Percentiles rank a stretch among this genome's conserved stretches.
Evolutionary conservation across 179 eudicot species (phyloP).

Genomic region (Beta corolliflora): DNA sequence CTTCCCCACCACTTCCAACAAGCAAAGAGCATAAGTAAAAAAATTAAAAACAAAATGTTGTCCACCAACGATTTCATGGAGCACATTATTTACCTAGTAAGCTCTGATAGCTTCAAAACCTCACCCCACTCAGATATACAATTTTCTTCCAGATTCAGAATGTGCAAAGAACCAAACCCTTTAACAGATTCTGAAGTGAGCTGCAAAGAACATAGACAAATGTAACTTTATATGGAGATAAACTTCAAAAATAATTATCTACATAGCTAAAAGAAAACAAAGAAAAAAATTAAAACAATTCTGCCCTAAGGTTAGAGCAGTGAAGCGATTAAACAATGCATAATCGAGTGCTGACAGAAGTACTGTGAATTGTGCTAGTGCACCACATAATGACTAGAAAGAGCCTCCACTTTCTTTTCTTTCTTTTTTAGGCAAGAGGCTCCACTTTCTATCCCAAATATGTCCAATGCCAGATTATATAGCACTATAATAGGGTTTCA

Average conservation of each 20-base stretch:
- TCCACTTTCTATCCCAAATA: not conserved
- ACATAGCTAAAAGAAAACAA: not conserved
- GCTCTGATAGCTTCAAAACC: conserved; percentile 68
- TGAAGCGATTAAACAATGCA: not conserved
- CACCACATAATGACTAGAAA: not conserved
- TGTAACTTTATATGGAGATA: conserved; percentile 4
- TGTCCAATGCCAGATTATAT: not conserved
- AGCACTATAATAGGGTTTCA: not conserved
- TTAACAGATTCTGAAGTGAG: conserved; percentile 53
- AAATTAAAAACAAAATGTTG: not conserved
- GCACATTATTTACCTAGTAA: conserved; percentile 51
- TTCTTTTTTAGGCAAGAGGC: too few species aligned
- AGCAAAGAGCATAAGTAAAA: not conserved
- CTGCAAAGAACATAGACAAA: conserved; percentile 40
- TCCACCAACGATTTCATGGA: not conserved
- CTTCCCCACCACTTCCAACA: not conserved
- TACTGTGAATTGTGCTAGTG: not conserved
- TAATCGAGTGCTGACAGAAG: not conserved
- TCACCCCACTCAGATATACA: conserved; percentile 81
- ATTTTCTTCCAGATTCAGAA: conserved; percentile 85
- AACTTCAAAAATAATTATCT: not conserved
- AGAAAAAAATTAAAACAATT: not conserved
- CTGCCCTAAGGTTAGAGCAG: not conserved
- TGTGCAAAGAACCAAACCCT: conserved; percentile 68
- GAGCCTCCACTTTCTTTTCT: too few species aligned